phyloP scores from a whole-genome alignment of 148 eudicot species.

The Rhododendron vialii region DNA sequence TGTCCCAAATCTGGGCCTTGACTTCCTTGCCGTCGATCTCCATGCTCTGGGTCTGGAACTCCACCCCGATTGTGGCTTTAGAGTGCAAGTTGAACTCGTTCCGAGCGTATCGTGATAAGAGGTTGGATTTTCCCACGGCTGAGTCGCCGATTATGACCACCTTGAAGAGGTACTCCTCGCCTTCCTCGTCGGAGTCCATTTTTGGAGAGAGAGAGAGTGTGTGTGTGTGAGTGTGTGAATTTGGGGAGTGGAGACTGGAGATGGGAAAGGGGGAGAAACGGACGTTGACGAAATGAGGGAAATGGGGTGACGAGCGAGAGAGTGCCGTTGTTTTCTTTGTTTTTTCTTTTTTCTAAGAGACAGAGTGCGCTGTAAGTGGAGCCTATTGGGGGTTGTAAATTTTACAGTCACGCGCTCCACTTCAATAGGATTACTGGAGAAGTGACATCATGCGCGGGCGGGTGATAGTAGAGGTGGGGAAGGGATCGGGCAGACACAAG shows the following conservation, averaged over 20 bases:
- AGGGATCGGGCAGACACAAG: no score
- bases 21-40: slow-evolving; percentile 59
- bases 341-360: no score
- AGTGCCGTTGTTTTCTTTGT: no score
- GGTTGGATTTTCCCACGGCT: slow-evolving; percentile 61
- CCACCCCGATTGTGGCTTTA: slow-evolving; percentile 62
- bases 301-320: no score
- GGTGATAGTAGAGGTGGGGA: no score
- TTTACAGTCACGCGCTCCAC: no score
- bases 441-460: no score
- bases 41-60: slow-evolving; percentile 57
- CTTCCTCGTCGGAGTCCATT: slow-evolving; percentile 52
- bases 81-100: slow-evolving; percentile 58
- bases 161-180: slow-evolving; percentile 64
- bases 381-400: no score
- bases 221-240: not conserved
- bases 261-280: no score
- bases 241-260: not conserved
- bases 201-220: not conserved
- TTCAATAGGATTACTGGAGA: no score
- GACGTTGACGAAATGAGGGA: no score
- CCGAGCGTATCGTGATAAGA: slow-evolving; percentile 45
- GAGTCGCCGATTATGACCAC: slow-evolving; percentile 67
- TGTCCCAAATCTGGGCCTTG: slow-evolving; percentile 75
- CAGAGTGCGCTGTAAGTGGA: no score